These are phyloP conservation scores for Thermochaetoides thermophila DNA, from an alignment of 495 filamentous ascomycete genomes.

Conservation along the genomic window DNA sequence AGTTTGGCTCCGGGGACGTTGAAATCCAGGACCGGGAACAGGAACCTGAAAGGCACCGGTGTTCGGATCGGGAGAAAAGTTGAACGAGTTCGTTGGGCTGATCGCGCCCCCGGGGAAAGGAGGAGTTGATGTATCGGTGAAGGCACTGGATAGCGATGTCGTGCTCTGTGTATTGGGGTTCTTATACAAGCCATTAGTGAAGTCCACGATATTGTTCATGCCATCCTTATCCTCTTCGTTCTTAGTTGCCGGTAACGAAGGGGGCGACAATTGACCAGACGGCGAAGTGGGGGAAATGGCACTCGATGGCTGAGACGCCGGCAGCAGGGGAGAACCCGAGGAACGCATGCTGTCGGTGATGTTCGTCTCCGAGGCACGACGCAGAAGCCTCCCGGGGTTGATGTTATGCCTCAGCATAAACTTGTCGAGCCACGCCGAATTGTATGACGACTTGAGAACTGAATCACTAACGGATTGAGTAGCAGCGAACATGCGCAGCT, in stretches of 20 bases:
- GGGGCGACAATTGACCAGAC: conserved; percentile 43
- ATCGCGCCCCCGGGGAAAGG: conserved; percentile 60
- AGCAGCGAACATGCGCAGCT: conserved; percentile 73
- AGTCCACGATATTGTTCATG: conserved; percentile 34
- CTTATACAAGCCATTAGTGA: conserved; percentile 33
- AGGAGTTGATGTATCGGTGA: conserved; percentile 47
- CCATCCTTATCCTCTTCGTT: conserved; percentile 48
- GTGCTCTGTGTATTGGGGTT: conserved; percentile 41
- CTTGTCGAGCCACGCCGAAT: conserved; percentile 76
- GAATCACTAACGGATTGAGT: conserved; percentile 56
- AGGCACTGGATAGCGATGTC: conserved; percentile 39
- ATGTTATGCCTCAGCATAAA: conserved; percentile 91
- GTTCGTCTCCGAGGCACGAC: conserved; percentile 57
- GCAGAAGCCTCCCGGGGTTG: conserved; percentile 42
- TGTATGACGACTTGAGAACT: too few species aligned
- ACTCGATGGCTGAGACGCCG: conserved; percentile 50
- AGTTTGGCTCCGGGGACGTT: conserved; percentile 80
- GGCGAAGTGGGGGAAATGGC: conserved; percentile 65
- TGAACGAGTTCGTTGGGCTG: conserved; percentile 75
- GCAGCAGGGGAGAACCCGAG: conserved; percentile 30
- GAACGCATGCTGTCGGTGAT: conserved; percentile 42
- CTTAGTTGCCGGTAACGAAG: conserved; percentile 49
- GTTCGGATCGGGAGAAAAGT: conserved; percentile 61
- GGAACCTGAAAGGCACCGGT: conserved; percentile 51
- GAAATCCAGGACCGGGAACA: conserved; percentile 32